Conservation (phyloP, 495 filamentous ascomycete species). For the Elasticomyces elasticus region DNA sequence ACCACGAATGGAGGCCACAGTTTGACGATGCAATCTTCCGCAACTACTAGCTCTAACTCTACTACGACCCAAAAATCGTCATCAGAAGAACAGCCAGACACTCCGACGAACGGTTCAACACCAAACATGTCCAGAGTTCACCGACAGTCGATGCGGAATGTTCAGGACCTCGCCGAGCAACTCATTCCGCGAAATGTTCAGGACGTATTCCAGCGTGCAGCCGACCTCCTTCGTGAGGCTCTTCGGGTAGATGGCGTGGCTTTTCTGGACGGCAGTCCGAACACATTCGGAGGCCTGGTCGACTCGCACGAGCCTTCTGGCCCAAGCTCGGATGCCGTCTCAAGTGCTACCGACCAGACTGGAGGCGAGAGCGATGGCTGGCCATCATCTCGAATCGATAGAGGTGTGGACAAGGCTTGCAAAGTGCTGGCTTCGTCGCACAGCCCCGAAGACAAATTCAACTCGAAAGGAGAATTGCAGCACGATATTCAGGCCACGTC, state of each 20-base stretch:
- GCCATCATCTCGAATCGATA: background rate
- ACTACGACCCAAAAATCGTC: background rate
- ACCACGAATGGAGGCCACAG: background rate
- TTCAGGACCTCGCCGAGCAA: slow-evolving; percentile 1
- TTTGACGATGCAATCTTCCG: background rate
- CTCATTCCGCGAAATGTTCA: slow-evolving; percentile 4
- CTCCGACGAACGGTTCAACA: background rate
- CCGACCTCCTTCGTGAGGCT: slow-evolving; percentile 2
- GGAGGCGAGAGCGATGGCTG: slow-evolving; percentile 2
- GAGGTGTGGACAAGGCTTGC: slow-evolving; percentile 4
- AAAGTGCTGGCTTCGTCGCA: slow-evolving; percentile 9
- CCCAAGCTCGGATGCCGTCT: background rate
- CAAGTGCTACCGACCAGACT: slow-evolving; percentile 1
- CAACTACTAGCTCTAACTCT: background rate
- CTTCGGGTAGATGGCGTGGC: slow-evolving; percentile 10
- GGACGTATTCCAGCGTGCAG: slow-evolving; percentile 9
- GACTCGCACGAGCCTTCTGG: background rate
- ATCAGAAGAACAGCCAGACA: background rate
- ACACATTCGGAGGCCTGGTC: slow-evolving; percentile 9
- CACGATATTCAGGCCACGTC: background rate
- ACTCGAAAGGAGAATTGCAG: background rate
- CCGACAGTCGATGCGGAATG: background rate
- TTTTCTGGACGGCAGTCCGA: slow-evolving; percentile 10
- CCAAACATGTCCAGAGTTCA: background rate
- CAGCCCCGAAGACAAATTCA: background rate